Base-by-base conservation (phyloP, 768 basidiomycete genomes). In the Porpolomopsis calyptriformis region DNA sequence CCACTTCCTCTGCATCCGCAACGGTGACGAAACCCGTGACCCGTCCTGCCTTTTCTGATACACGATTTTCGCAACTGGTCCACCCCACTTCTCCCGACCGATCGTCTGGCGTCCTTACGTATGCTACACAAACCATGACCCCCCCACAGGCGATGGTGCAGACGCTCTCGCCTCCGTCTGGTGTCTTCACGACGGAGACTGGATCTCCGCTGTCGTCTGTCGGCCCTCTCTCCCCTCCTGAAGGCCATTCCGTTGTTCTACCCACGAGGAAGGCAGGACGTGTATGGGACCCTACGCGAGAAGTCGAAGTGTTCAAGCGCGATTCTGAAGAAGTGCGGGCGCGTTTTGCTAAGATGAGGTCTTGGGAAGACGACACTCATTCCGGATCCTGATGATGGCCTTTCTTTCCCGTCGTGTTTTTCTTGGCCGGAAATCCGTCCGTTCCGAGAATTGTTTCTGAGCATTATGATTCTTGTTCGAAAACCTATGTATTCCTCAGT, bases 281-380 rank as follows among this genome's bases (percentile, higher is more conserved):
- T 18, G 81, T 85, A 4, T 94, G 85, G 80, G 89, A 92, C 58
- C 90, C 90, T 14, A 79, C 80, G 8, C 79, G 89, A 18, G 83
- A 82, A 36, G 80, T 92, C 2, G 90, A 93, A 49, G 55, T 85
- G 33, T 90, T 92, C 65, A 92, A 90, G 61, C 77, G 77, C 43
- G 83, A 83, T 11, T 90, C 88, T 2, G 89, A 93, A 60, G 85
- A 92, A 55, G 87, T 91, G 20, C 69, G 93, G 23, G 77, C 84
- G 8, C 71, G 85, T 40, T 91, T 93, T 63, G 66, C 91, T 66
- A 82, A 77, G 57, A 80, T 83, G 74, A 78, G 82, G 18, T 76
- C 80, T 40, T 82, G 76, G 72, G 82, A 82, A 48, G 73, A 78
- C 22, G 77, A 78, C 40, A 38, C 42, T 34, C 18, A 33, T 23